Conservation (phyloP, 163 green algal genomes). For the Scenedesmus sp. region DNA sequence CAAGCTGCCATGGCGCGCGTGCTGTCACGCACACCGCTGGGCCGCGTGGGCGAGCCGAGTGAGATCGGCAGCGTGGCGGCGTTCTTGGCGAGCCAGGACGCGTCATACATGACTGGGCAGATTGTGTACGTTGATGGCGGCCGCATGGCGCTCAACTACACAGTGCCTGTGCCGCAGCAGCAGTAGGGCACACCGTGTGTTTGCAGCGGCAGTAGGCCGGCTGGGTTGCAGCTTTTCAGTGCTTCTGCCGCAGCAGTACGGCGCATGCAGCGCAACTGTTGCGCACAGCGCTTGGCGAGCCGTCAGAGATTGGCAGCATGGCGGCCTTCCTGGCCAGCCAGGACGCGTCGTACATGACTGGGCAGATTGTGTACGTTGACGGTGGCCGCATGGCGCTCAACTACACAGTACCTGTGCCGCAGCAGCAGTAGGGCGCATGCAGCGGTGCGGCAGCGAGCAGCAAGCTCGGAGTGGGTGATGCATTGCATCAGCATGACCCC, state of each 20-base stretch:
- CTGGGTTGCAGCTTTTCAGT: no score
- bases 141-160: constrained; percentile 91
- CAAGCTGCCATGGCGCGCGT: constrained; percentile 73
- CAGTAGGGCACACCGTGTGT: not conserved
- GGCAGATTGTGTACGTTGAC: constrained; percentile 86
- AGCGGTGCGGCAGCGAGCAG: not conserved
- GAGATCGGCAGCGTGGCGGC: constrained; percentile 78
- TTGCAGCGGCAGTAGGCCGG: not conserved
- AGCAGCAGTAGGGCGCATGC: not conserved
- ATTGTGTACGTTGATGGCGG: constrained; percentile 89
- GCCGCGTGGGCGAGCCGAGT: constrained; percentile 81
- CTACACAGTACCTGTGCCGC: constrained; percentile 77
- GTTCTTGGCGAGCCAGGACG: constrained; percentile 78
- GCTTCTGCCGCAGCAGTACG: no score
- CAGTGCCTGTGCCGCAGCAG: constrained; percentile 56
- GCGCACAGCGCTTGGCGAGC: constrained; percentile 85
- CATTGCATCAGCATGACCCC: no score
- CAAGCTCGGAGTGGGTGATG: no score
- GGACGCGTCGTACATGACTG: constrained; percentile 52
- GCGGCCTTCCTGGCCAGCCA: constrained; percentile 81
- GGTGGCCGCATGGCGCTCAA: constrained; percentile 90
- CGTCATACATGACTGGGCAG: constrained; percentile 65
- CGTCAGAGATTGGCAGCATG: constrained; percentile 79
- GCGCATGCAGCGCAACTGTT: constrained; percentile 53
- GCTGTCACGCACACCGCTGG: constrained; percentile 83